Percentiles rank a stretch among this genome's conserved stretches.
Conservation (phyloP, 805 yeast species). For the Diddensiella transvaalensis region DNA sequence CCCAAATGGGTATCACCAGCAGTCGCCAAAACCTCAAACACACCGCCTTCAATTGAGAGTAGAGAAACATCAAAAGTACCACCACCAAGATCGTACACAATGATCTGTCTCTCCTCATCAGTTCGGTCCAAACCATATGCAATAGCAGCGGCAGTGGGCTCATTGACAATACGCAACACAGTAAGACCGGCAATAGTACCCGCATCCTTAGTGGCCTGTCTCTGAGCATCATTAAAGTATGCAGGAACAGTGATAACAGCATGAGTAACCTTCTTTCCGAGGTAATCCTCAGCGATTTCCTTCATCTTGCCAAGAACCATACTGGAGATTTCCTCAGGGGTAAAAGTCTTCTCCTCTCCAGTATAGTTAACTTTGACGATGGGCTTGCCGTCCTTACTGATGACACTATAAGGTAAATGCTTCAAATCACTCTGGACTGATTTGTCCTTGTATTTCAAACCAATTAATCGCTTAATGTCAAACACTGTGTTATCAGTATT, state of each 20-base stretch:
- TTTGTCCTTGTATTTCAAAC: slow-evolving; percentile 71
- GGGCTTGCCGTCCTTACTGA: slow-evolving; percentile 76
- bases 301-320: slow-evolving; percentile 92
- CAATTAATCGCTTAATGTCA: slow-evolving; percentile 89
- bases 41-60: slow-evolving; percentile 84
- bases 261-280: slow-evolving; percentile 79
- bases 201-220: slow-evolving; percentile 92
- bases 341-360: slow-evolving; percentile 72
- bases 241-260: slow-evolving; percentile 95
- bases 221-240: slow-evolving; percentile 88
- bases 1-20: slow-evolving; percentile 97
- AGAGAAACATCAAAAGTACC: slow-evolving; percentile 95
- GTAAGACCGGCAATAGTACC: slow-evolving; percentile 89
- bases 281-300: slow-evolving; percentile 84
- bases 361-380: slow-evolving; percentile 68
- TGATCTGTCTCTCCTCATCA: slow-evolving; percentile 81
- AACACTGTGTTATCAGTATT: slow-evolving; percentile 84
- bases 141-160: slow-evolving; percentile 96
- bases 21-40: slow-evolving; percentile 87
- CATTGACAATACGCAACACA: slow-evolving; percentile 84
- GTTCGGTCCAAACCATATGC: slow-evolving; percentile 79
- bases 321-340: slow-evolving; percentile 91
- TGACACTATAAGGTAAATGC: slow-evolving; percentile 73
- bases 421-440: slow-evolving; percentile 78
- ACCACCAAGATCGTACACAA: slow-evolving; percentile 95